A percentile compares a stretch with the other conserved stretches of the same genome.
Conservation (phyloP, 352 stramenopile genomes). For the Phytopythium mirpurense region DNA sequence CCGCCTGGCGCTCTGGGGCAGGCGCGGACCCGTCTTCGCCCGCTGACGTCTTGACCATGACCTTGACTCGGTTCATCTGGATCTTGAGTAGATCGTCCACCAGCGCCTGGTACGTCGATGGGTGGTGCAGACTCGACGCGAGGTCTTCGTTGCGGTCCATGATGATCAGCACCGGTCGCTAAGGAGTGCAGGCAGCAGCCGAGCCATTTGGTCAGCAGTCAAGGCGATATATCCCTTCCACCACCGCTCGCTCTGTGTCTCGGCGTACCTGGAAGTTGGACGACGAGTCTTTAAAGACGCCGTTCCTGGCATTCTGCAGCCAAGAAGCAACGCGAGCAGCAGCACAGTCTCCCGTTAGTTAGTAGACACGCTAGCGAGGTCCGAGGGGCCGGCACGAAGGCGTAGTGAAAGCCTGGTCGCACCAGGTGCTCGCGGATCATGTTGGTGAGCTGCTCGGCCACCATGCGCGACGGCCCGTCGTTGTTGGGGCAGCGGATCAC, state of each 20-base stretch:
- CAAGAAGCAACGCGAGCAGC: background rate
- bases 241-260: background rate
- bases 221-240: background rate
- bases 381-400: no score
- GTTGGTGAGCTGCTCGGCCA: conserved; percentile 91
- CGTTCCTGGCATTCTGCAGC: conserved; percentile 45
- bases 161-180: conserved; percentile 95
- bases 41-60: conserved; percentile 58
- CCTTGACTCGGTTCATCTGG: conserved; percentile 94
- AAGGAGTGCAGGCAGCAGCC: conserved; percentile 1
- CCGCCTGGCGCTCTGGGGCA: conserved; percentile 25
- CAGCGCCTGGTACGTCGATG: conserved; percentile 91
- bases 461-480: conserved; percentile 95
- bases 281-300: conserved; percentile 52
- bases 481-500: conserved; percentile 94
- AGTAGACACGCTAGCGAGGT: no score
- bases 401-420: no score
- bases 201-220: background rate
- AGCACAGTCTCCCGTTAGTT: no score
- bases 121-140: conserved; percentile 93
- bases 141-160: conserved; percentile 97
- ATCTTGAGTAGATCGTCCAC: conserved; percentile 72
- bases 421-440: conserved; percentile 76
- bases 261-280: conserved; percentile 63
- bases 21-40: conserved; percentile 14